phyloP scores from a whole-genome alignment of 345 rosid genomes.

The Eutrema heterophyllum region DNA sequence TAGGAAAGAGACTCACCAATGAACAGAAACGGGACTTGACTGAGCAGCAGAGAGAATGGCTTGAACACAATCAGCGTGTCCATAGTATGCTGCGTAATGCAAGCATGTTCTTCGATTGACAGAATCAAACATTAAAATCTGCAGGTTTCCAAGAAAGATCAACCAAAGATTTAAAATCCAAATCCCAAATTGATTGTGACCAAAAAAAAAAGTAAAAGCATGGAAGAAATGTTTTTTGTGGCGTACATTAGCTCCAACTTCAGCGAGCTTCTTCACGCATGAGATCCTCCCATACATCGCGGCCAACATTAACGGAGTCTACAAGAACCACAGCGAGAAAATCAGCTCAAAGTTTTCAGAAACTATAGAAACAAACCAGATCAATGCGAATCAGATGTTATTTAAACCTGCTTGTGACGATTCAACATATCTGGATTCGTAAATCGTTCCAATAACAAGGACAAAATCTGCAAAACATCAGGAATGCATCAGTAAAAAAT shows the following conservation, averaged over 20 bases:
- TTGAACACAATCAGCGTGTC: slow-evolving; percentile 75
- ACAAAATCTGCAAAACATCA: slow-evolving; percentile 56
- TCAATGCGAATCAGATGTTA: slow-evolving; percentile 1
- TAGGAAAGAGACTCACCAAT: slow-evolving; percentile 45
- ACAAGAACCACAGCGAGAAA: neutral
- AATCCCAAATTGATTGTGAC: neutral
- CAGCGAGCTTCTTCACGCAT: slow-evolving; percentile 78
- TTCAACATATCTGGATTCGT: slow-evolving; percentile 74
- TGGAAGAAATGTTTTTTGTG: neutral
- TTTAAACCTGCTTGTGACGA: slow-evolving; percentile 85
- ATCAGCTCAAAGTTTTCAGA: slow-evolving; percentile 13
- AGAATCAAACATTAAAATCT: slow-evolving; percentile 95
- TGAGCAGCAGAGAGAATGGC: slow-evolving; percentile 77
- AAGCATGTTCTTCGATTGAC: slow-evolving; percentile 83
- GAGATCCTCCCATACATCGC: slow-evolving; percentile 91
- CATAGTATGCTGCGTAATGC: slow-evolving; percentile 94
- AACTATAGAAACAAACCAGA: neutral
- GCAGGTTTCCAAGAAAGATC: slow-evolving; percentile 6
- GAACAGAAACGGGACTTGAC: slow-evolving; percentile 74
- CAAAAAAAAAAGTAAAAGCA: neutral
- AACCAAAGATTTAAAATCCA: neutral
- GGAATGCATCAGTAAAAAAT: slow-evolving; percentile 8
- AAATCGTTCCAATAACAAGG: slow-evolving; percentile 67
- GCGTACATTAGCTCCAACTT: slow-evolving; percentile 95
- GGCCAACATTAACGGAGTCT: slow-evolving; percentile 98